phyloP scores from a whole-genome alignment of 2,329 filamentous ascomycete genomes.

The Corynespora cassiicola region DNA sequence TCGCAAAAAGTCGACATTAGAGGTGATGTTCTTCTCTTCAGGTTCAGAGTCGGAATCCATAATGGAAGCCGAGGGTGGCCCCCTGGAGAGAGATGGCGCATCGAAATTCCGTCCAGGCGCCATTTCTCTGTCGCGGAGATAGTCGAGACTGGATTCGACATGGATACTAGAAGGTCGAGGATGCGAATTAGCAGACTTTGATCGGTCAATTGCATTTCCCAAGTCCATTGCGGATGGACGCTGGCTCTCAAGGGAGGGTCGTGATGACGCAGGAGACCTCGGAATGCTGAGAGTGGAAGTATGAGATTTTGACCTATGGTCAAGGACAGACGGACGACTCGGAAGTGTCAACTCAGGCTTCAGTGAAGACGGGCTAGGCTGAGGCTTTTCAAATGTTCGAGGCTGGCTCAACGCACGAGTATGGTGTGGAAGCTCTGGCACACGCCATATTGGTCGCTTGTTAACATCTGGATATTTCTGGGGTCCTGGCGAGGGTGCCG shows the following conservation, averaged over 20 bases:
- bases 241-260: slow-evolving; percentile 75
- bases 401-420: slow-evolving; percentile 58
- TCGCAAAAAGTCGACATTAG: slow-evolving; percentile 83
- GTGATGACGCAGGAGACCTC: slow-evolving; percentile 62
- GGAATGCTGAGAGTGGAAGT: slow-evolving; percentile 56
- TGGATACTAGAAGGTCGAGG: slow-evolving; percentile 82
- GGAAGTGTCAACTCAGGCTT: slow-evolving; percentile 46
- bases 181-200: slow-evolving; percentile 70
- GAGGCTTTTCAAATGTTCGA: slow-evolving; percentile 48
- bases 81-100: slow-evolving; percentile 34
- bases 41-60: slow-evolving; percentile 49
- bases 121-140: slow-evolving; percentile 77
- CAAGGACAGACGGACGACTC: slow-evolving; percentile 50
- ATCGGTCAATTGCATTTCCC: slow-evolving; percentile 63
- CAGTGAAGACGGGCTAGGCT: slow-evolving; percentile 42
- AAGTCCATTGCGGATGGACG: slow-evolving; percentile 70
- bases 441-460: slow-evolving; percentile 60
- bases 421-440: slow-evolving; percentile 52
- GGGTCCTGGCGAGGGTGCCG: slow-evolving; percentile 50
- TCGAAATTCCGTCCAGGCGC: slow-evolving; percentile 48
- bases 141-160: slow-evolving; percentile 82
- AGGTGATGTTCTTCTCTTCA: slow-evolving; percentile 73
- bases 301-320: slow-evolving; percentile 59
- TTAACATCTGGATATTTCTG: slow-evolving; percentile 48
- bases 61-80: slow-evolving; percentile 36